phyloP scores from a whole-genome alignment of 306 rosid genomes.

The Adenanthera pavonina region DNA sequence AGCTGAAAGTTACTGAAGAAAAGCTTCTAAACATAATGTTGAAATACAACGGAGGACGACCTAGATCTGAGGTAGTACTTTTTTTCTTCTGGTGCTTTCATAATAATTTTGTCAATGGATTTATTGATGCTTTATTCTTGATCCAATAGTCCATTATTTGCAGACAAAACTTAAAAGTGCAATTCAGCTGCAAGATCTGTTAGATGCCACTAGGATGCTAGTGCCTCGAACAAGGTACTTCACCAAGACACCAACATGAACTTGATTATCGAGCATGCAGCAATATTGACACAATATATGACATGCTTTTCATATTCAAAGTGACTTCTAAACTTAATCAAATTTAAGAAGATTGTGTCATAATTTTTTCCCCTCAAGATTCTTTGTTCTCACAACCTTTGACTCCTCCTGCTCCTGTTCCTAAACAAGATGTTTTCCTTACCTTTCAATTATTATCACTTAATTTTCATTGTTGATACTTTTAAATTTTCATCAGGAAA shows the following conservation, averaged over 20 bases:
- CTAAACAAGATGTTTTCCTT: not conserved
- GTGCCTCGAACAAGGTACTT: slow-evolving; percentile 89
- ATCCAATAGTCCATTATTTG: slow-evolving; percentile 40
- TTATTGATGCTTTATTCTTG: slow-evolving; percentile 30
- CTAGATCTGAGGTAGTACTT: slow-evolving; percentile 76
- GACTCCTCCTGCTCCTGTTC: not conserved
- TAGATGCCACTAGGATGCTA: slow-evolving; percentile 95
- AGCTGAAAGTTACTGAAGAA: slow-evolving; percentile 94
- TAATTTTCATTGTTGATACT: not conserved
- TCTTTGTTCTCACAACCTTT: not conserved
- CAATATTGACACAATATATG: not conserved
- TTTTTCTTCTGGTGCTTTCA: slow-evolving; percentile 24
- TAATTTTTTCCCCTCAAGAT: not conserved
- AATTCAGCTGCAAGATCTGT: slow-evolving; percentile 92
- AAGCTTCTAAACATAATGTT: slow-evolving; percentile 83
- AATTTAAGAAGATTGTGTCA: not conserved
- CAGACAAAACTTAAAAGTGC: slow-evolving; percentile 99
- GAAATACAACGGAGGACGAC: slow-evolving; percentile 95
- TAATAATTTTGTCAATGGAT: slow-evolving; percentile 33
- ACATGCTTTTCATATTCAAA: not conserved
- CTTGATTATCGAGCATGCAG: slow-evolving; percentile 1
- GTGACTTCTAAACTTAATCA: not conserved
- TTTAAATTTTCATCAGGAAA: not conserved
- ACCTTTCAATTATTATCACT: slow-evolving; percentile 3
- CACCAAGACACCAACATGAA: slow-evolving; percentile 1